Evolutionary conservation across 1,284 basidiomycete species (phyloP), one percentile per base, ranked within the genome.

Genomic region (Cutaneotrichosporon cutaneum): DNA sequence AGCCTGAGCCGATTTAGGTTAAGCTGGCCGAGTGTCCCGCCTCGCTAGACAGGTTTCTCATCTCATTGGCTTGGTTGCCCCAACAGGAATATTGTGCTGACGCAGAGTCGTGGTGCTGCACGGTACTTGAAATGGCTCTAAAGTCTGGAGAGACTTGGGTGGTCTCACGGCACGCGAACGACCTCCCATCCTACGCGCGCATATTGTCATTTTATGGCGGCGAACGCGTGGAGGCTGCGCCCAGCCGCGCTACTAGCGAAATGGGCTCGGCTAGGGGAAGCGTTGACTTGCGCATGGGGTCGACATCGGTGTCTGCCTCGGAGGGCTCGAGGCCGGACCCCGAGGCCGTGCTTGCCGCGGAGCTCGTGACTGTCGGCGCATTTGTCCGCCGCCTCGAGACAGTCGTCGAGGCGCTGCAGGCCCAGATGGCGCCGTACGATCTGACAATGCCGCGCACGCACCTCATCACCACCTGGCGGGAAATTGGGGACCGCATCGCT

Each of bases 161-260:
- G 5, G 48, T 51, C 8, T 51, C 48, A 13, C 48, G 48, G 18
- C 27, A 51, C 26, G 13, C 48, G 26, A n/a, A 27, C 5, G 48
- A 51, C 27, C 48, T 51, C 4, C 48, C 48, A 18, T 10, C 27
- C 13, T 51, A 51, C 26, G 26, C 24, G 26, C 48, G 18, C 18
- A 51, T 51, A 13, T n/a, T 18, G 48, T 7, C 48, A n/a, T 51
- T 51, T 30, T 51, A 51, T 14, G 45, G 45, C 10, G 45, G 45
- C 16, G 45, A 48, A 18, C 39, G 45, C 22, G 45, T 24, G 26
- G 45, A 48, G 45, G 9, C 26, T 48, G 13, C 22, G 7, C 18
- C 45, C 22, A 24, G 45, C 13, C 45, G 21, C 26, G 45, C 45
- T 27, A 26, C 45, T 11, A 51, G 48, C 16, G 48, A 27, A 10